phyloP scores from a whole-genome alignment of 495 filamentous ascomycete genomes.

The Daldinia caldariorum region DNA sequence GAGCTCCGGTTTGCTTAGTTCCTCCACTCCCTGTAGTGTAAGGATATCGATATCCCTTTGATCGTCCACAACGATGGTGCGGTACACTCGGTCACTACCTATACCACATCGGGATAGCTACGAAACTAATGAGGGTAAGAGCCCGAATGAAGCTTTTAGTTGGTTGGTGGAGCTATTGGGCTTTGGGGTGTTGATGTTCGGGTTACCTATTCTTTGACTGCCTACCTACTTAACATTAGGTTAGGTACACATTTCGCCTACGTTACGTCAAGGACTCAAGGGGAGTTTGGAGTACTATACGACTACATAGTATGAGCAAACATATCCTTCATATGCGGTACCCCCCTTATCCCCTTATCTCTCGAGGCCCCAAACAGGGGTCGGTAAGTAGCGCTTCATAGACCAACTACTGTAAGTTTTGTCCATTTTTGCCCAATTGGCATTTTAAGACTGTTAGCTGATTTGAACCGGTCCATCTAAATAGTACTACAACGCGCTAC shows the following conservation, averaged over 20 bases:
- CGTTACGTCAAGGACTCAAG: neutral
- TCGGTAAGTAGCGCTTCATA: too few species aligned
- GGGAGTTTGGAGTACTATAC: neutral
- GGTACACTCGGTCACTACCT: neutral
- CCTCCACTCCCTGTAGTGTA: neutral
- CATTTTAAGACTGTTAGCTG: too few species aligned
- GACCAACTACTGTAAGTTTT: too few species aligned
- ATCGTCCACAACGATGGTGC: constrained; percentile 1
- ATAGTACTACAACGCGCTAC: too few species aligned
- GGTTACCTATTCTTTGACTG: neutral
- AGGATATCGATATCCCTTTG: constrained; percentile 18
- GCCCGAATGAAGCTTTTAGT: neutral
- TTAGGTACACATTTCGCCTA: neutral
- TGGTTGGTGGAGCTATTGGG: neutral
- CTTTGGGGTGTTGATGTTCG: neutral
- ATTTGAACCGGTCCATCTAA: too few species aligned
- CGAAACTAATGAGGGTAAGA: constrained; percentile 8
- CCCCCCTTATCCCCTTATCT: too few species aligned
- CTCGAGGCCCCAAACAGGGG: too few species aligned
- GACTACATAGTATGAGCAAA: neutral
- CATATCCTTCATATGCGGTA: neutral
- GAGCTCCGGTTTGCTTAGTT: constrained; percentile 14
- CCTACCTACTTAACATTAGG: too few species aligned
- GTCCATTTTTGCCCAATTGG: too few species aligned
- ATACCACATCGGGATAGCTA: constrained; percentile 1